Evolutionary conservation across 257 asterid genomes (phyloP), one percentile per base, ranked within the genome.

Genomic region (Ophiorrhiza pumila): DNA sequence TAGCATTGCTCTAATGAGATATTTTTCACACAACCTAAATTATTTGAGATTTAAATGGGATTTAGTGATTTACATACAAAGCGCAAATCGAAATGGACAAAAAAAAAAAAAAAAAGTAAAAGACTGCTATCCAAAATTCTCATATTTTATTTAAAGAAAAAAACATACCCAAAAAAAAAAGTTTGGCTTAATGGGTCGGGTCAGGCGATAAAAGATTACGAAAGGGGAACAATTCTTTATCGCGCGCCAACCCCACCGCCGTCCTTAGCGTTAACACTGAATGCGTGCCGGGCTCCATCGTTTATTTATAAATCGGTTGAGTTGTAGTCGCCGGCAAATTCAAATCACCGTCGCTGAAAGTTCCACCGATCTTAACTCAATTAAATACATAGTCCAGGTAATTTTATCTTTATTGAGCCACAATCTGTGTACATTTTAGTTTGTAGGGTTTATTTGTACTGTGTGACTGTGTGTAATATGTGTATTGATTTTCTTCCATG

Each of bases 311-410:
- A 27, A 22, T 20, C 50, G 69, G 31, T 32, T 7, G 31, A 25
- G 60, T 53, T n/a, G 32, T 23, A 53, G 47, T 20, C 68, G 69
- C 52, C 69, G 69, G 53, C 69, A 10, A n/a, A 63, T 41, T 20
- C 20, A 37, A 63, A 63, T 63, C 50, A 1, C 9, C 68, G 11
- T 27, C 50, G 32, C 68, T 17, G 45, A 18, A 8, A 3, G 4
- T 45, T 32, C 10, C 1, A 32, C 25, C 9, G 45, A 61, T 61
- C 66, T 4, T 17, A 62, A 62, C 3, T 7, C 20, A 8, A 63
- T 63, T 12, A 47, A 35, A n/a, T 37, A n/a, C n/a, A n/a, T 45
- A 64, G 2, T 23, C 17, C 10, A 6, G 69, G 69, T 64, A 41
- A 39, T 42, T 10, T 64, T 4, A 12, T 63, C 27, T 50, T 22